Percentiles rank a stretch among this genome's conserved stretches.
Conservation (phyloP, 2,329 filamentous ascomycete species). For the Didymella sp. region DNA sequence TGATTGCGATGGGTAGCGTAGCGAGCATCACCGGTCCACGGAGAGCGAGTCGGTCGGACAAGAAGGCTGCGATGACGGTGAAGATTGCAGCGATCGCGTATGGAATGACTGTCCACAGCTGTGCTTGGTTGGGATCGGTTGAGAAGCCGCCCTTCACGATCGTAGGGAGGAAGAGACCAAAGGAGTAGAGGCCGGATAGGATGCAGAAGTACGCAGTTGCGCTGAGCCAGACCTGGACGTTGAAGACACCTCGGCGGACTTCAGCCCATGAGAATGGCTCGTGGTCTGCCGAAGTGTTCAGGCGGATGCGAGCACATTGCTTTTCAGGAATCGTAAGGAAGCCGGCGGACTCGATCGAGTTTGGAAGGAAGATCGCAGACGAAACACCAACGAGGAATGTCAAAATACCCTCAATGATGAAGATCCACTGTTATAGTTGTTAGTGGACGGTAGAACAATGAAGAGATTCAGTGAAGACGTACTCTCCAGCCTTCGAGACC, state of each 20-base stretch:
- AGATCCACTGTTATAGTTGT: slow-evolving; percentile 60
- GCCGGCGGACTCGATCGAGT: slow-evolving; percentile 60
- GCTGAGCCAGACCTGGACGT: slow-evolving; percentile 68
- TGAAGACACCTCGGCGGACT: slow-evolving; percentile 66
- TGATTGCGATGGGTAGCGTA: slow-evolving; percentile 68
- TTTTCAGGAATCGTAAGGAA: slow-evolving; percentile 64
- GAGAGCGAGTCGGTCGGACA: slow-evolving; percentile 67
- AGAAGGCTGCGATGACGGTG: slow-evolving; percentile 60
- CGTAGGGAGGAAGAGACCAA: slow-evolving; percentile 70
- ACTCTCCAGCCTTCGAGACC: slow-evolving; percentile 61
- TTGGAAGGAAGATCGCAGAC: slow-evolving; percentile 64
- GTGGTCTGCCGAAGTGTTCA: slow-evolving; percentile 43
- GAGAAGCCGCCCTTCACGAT: slow-evolving; percentile 67
- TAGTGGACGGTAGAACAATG: background rate
- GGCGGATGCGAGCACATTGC: slow-evolving; percentile 56
- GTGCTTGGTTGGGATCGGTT: slow-evolving; percentile 63
- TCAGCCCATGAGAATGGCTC: slow-evolving; percentile 68
- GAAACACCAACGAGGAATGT: slow-evolving; percentile 62
- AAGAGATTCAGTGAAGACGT: background rate
- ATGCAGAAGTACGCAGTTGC: slow-evolving; percentile 67
- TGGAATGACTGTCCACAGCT: slow-evolving; percentile 69
- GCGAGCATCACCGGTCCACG: slow-evolving; percentile 69
- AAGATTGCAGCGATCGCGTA: slow-evolving; percentile 67
- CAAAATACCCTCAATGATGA: slow-evolving; percentile 64
- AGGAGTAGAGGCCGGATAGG: slow-evolving; percentile 66